phyloP scores from a whole-genome alignment of 2,329 filamentous ascomycete species.

The Chlorencoelia australis region DNA sequence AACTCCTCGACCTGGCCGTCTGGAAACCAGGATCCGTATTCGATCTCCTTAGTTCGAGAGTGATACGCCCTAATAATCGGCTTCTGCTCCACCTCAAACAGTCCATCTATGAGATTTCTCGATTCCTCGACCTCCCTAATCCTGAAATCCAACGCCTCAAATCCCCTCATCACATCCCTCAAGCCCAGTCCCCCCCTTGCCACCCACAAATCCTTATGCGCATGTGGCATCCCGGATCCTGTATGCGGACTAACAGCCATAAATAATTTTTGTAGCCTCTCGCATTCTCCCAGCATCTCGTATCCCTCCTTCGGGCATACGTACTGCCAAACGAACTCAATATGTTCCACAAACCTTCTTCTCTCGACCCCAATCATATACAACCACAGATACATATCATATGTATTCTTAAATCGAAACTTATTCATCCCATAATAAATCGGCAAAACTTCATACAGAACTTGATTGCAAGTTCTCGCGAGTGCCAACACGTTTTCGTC shows the following conservation, averaged over 20 bases:
- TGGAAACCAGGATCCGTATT: too few relatives aligned
- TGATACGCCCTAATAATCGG: too few relatives aligned
- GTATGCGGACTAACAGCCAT: not conserved
- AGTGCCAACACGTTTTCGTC: too few relatives aligned
- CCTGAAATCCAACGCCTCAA: conserved; percentile 1
- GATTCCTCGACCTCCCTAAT: too few relatives aligned
- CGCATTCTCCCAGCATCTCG: conserved; percentile 1
- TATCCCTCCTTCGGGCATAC: not conserved
- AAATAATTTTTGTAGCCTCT: not conserved
- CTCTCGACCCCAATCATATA: conserved; percentile 1
- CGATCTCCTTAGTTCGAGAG: too few relatives aligned
- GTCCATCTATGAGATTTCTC: too few relatives aligned
- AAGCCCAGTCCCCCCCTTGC: not conserved
- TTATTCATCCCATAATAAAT: not conserved
- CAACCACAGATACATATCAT: not conserved
- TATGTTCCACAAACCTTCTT: not conserved
- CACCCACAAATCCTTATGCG: not conserved
- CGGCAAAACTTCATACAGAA: not conserved
- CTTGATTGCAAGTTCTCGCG: not conserved
- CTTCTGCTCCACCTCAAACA: too few relatives aligned
- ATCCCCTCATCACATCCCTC: conserved; percentile 1
- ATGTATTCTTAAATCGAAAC: not conserved
- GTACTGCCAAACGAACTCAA: not conserved
- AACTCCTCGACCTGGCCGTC: too few relatives aligned
- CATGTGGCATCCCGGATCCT: not conserved